Evolutionary conservation across 331 rosid species (phyloP).

Genomic region (Prunus yedoensis): DNA sequence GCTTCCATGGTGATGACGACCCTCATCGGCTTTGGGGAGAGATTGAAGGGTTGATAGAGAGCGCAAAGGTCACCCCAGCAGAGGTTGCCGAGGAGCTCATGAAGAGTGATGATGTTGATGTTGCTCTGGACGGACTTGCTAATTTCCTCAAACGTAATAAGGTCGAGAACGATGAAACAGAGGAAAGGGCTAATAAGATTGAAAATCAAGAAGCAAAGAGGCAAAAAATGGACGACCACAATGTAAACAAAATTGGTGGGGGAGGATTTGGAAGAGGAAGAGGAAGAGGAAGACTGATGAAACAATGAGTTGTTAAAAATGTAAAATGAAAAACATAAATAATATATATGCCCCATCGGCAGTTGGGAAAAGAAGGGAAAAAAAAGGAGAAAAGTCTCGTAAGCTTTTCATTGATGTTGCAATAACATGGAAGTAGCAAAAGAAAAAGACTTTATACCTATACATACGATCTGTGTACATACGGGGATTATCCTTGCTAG

Average conservation of each 20-base stretch:
- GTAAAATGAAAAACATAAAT: not conserved
- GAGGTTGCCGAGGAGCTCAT: slow-evolving; percentile 46
- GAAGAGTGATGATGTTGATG: slow-evolving; percentile 38
- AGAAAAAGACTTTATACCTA: not conserved
- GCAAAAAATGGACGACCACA: not conserved
- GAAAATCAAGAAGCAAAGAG: slow-evolving; percentile 14
- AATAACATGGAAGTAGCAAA: not conserved
- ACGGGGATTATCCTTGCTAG: not conserved
- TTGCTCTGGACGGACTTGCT: slow-evolving; percentile 32
- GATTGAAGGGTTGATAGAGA: slow-evolving; percentile 20
- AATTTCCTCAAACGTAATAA: slow-evolving; percentile 30
- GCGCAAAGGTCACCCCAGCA: slow-evolving; percentile 44
- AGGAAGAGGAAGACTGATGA: not conserved
- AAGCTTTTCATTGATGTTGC: too few species aligned
- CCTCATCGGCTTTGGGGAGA: slow-evolving; percentile 21
- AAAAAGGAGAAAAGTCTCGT: too few species aligned
- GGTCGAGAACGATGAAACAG: not conserved
- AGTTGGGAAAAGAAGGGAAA: too few species aligned
- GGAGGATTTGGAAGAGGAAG: not conserved
- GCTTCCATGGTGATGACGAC: not conserved
- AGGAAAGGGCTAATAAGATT: not conserved
- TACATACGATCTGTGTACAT: not conserved
- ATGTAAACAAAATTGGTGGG: not conserved
- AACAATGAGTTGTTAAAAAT: not conserved
- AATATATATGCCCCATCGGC: too few species aligned